A percentile compares a stretch with the other conserved stretches of the same genome.
These are phyloP conservation scores for Lyophyllum shimeji DNA, from an alignment of 768 basidiomycete genomes.

Conservation along the genomic window DNA sequence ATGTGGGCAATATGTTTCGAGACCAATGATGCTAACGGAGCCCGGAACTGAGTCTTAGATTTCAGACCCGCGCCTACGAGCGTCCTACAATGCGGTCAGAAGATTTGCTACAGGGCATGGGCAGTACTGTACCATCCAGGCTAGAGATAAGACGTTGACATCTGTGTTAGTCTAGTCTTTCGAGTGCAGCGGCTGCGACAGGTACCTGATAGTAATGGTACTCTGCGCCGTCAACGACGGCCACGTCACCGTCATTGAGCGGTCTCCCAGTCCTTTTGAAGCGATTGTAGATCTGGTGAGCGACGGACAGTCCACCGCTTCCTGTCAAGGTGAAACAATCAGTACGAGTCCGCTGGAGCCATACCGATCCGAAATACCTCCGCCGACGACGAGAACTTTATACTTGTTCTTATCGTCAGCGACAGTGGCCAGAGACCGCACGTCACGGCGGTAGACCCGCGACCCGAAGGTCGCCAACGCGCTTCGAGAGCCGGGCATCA, in stretches of 20 bases:
- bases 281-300: conserved; percentile 83
- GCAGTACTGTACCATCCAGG: conserved; percentile 77
- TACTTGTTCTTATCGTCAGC: conserved; percentile 50
- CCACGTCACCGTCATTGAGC: conserved; percentile 75
- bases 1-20: conserved; percentile 73
- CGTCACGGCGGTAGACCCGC: not conserved
- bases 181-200: not conserved
- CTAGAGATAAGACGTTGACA: conserved; percentile 32
- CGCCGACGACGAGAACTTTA: conserved; percentile 87
- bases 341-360: not conserved
- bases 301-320: conserved; percentile 77
- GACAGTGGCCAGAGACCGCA: conserved; percentile 28
- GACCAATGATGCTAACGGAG: conserved; percentile 67
- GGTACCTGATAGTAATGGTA: conserved; percentile 84
- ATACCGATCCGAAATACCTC: conserved; percentile 50
- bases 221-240: conserved; percentile 78
- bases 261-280: conserved; percentile 71
- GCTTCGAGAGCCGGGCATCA: conserved; percentile 14
- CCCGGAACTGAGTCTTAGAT: conserved; percentile 65
- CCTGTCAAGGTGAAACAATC: conserved; percentile 43
- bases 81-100: conserved; percentile 55
- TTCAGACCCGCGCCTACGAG: conserved; percentile 88
- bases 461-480: conserved; percentile 3
- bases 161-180: not conserved
- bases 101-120: not conserved